Percentiles rank a stretch among this genome's conserved stretches.
These are phyloP conservation scores for Geotrichum ghanense DNA, from an alignment of 805 yeast genomes.

Conservation along the genomic window DNA sequence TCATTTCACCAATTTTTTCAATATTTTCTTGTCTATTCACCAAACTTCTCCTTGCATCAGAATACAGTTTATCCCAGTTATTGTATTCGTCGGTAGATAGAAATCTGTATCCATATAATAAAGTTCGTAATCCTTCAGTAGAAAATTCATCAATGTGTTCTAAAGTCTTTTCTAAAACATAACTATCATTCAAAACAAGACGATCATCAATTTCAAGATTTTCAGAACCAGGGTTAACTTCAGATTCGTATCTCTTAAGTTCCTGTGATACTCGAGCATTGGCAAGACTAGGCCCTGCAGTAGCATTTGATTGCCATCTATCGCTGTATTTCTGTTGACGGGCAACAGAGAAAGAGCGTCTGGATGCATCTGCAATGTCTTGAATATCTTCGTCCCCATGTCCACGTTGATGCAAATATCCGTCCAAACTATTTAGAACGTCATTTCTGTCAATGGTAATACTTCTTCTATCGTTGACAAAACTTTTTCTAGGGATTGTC, in stretches of 20 bases:
- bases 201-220: constrained; percentile 34
- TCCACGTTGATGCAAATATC: constrained; percentile 15
- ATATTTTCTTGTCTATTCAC: constrained; percentile 53
- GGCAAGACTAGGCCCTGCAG: not conserved
- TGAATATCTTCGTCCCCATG: constrained; percentile 20
- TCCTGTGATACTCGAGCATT: constrained; percentile 1
- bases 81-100: constrained; percentile 46
- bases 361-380: constrained; percentile 19
- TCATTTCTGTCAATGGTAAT: constrained; percentile 17
- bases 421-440: constrained; percentile 19
- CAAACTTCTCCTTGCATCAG: constrained; percentile 67
- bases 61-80: constrained; percentile 56
- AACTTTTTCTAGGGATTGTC: constrained; percentile 15
- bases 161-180: constrained; percentile 68
- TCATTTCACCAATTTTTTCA: constrained; percentile 57
- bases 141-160: constrained; percentile 91
- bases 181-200: constrained; percentile 59
- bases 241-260: constrained; percentile 1
- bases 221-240: constrained; percentile 3
- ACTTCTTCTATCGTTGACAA: constrained; percentile 14
- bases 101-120: constrained; percentile 73
- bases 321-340: constrained; percentile 18
- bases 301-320: constrained; percentile 5
- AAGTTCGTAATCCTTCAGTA: constrained; percentile 86
- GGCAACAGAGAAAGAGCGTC: constrained; percentile 17